phyloP scores from a whole-genome alignment of 306 rosid species.

The Delonix regia region DNA sequence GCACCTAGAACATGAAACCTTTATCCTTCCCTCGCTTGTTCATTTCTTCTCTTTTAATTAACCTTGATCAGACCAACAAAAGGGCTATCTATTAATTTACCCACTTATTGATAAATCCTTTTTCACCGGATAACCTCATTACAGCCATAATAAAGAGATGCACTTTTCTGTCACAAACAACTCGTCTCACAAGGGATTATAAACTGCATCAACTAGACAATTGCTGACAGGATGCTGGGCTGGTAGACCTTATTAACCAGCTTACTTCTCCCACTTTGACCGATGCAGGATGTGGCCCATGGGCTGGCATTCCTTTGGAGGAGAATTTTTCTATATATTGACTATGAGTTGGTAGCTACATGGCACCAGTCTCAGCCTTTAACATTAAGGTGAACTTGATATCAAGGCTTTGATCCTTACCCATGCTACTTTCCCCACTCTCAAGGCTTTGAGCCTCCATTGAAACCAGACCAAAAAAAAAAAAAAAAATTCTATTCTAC shows the following conservation, averaged over 20 bases:
- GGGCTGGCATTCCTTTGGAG: neutral
- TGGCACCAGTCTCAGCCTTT: neutral
- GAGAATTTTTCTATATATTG: neutral
- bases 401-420: neutral
- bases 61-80: neutral
- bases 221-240: neutral
- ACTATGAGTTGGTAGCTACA: neutral
- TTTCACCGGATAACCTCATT: neutral
- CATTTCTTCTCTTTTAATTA: neutral
- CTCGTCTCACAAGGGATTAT: neutral
- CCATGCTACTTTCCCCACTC: neutral
- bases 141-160: neutral
- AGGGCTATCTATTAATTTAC: neutral
- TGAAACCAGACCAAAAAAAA: neutral
- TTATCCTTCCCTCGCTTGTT: neutral
- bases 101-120: neutral
- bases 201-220: neutral
- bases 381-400: neutral
- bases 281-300: neutral
- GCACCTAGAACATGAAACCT: neutral
- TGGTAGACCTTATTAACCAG: neutral
- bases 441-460: neutral
- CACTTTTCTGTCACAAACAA: neutral
- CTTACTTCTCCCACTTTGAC: neutral
- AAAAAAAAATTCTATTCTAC: neutral